Evolutionary conservation across 768 basidiomycete genomes (phyloP).

Genomic region (Phylloporus arenicola): DNA sequence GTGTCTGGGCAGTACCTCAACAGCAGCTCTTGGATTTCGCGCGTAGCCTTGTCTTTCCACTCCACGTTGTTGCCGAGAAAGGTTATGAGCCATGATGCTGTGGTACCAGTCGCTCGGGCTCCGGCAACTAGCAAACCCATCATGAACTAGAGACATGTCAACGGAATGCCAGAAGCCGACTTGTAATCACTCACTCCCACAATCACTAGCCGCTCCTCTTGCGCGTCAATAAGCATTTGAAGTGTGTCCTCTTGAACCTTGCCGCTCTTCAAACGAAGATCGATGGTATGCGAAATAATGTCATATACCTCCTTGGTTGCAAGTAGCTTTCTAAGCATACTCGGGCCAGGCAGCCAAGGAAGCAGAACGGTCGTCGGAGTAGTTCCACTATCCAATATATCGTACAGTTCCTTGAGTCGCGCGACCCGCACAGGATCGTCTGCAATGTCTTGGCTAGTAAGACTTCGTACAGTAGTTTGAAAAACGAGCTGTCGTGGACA

Average conservation of each 20-base stretch:
- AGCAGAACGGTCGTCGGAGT: constrained; percentile 68
- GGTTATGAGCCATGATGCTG: constrained; percentile 73
- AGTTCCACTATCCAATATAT: constrained; percentile 61
- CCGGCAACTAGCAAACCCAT: constrained; percentile 79
- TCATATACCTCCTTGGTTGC: constrained; percentile 75
- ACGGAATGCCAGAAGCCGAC: constrained; percentile 14
- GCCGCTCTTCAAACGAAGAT: constrained; percentile 52
- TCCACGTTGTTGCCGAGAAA: constrained; percentile 64
- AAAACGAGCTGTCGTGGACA: constrained; percentile 50
- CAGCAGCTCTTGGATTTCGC: constrained; percentile 56
- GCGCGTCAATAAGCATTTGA: constrained; percentile 67
- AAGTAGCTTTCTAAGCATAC: constrained; percentile 63
- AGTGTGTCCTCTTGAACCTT: constrained; percentile 59
- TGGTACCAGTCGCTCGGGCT: constrained; percentile 74
- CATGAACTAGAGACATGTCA: constrained; percentile 53
- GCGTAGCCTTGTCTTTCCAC: constrained; percentile 57
- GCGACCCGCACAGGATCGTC: constrained; percentile 56
- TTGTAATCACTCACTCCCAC: constrained; percentile 50
- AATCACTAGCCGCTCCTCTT: constrained; percentile 62
- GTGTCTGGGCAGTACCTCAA: constrained; percentile 34
- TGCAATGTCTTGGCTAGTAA: constrained; percentile 65
- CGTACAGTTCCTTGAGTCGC: constrained; percentile 61
- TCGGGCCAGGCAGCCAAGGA: constrained; percentile 72
- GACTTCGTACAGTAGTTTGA: constrained; percentile 64
- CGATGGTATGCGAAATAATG: constrained; percentile 55